Evolutionary conservation across 352 stramenopile genomes (phyloP).

Genomic region (Globisporangium acanthophoron): DNA sequence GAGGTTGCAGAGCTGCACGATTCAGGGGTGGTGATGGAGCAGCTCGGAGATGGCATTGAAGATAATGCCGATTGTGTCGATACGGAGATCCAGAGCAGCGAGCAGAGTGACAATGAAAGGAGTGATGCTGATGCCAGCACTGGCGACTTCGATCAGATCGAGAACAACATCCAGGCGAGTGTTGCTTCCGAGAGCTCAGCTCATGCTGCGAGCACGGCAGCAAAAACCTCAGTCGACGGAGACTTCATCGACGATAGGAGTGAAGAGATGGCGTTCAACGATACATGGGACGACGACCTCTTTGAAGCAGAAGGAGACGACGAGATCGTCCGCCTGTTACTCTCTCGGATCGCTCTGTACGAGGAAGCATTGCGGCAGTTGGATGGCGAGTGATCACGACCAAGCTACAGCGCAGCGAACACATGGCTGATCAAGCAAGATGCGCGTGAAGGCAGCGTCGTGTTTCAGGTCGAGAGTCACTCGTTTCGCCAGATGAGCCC

Average conservation of each 20-base stretch:
- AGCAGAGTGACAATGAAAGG: neutral
- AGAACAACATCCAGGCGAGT: neutral
- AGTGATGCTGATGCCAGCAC: neutral
- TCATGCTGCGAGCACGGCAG: neutral
- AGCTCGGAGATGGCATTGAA: neutral
- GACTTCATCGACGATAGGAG: neutral
- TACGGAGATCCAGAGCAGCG: neutral
- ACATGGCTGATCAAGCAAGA: too few species aligned
- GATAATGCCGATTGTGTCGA: neutral
- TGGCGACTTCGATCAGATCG: neutral
- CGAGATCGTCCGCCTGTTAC: constrained; percentile 9
- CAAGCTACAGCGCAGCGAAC: too few species aligned
- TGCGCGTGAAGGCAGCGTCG: too few species aligned
- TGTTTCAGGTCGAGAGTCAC: constrained; percentile 6
- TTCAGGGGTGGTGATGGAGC: neutral
- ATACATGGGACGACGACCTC: neutral
- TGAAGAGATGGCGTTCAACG: neutral
- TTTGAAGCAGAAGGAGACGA: constrained; percentile 1
- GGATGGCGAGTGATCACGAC: neutral
- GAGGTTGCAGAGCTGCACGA: neutral
- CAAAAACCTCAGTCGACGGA: neutral
- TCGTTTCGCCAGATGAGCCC: constrained; percentile 53
- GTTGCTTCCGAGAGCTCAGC: neutral
- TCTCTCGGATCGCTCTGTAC: neutral
- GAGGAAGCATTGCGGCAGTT: constrained; percentile 2